Percentiles rank a stretch among this genome's conserved stretches.
phyloP scores from a whole-genome alignment of 495 filamentous ascomycete species.

The Aspergillus nanangensis region DNA sequence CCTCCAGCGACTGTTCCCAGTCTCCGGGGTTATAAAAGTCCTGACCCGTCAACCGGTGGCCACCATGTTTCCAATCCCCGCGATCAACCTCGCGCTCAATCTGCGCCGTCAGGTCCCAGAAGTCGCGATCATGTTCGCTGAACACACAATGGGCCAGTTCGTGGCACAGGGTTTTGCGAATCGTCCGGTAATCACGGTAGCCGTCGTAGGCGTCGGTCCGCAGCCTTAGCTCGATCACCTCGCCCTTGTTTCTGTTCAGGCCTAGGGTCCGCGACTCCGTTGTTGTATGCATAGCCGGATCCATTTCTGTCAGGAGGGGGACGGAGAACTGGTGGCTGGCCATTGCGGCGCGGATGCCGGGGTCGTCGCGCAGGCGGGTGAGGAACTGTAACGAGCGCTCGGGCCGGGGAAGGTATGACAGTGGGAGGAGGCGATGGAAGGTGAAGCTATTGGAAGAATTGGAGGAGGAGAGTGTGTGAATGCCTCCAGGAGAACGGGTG shows the following conservation, averaged over 20 bases:
- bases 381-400: conserved; percentile 66
- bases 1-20: conserved; percentile 35
- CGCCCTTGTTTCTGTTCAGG: conserved; percentile 80
- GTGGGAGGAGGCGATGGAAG: conserved; percentile 72
- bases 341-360: conserved; percentile 83
- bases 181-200: conserved; percentile 84
- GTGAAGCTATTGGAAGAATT: conserved; percentile 66
- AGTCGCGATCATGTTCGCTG: conserved; percentile 74
- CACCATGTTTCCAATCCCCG: conserved; percentile 70
- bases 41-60: conserved; percentile 56
- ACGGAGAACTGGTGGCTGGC: conserved; percentile 77
- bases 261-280: conserved; percentile 78
- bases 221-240: conserved; percentile 86
- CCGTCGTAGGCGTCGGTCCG: conserved; percentile 93
- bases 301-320: conserved; percentile 90
- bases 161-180: conserved; percentile 89
- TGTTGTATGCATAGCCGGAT: conserved; percentile 77
- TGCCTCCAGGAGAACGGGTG: conserved; percentile 35
- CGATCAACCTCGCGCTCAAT: conserved; percentile 83
- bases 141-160: conserved; percentile 92
- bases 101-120: conserved; percentile 81
- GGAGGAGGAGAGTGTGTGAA: conserved; percentile 34
- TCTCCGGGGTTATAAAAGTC: conserved; percentile 69
- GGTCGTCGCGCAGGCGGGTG: conserved; percentile 70
- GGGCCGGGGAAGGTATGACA: conserved; percentile 74